These are phyloP conservation scores for Calonectria multiphialidica DNA, from an alignment of 2,329 filamentous ascomycete genomes.

Conservation along the genomic window DNA sequence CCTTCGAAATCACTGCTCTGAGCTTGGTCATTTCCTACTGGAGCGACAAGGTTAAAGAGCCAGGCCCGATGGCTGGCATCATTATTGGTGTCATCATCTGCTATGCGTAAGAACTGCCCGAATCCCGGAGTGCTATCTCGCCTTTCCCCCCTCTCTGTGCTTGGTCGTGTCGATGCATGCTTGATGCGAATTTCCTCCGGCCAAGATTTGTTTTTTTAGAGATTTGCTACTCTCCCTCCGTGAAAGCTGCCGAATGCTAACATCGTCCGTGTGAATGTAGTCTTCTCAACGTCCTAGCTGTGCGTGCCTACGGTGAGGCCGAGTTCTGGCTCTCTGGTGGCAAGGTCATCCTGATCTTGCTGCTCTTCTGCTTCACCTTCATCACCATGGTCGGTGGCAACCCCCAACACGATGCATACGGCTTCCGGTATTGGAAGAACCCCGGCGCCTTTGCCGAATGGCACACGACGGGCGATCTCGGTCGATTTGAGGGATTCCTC, in stretches of 20 bases:
- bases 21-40: constrained; percentile 57
- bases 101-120: constrained; percentile 62
- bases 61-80: constrained; percentile 75
- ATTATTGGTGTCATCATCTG: constrained; percentile 67
- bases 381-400: constrained; percentile 85
- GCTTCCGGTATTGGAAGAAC: constrained; percentile 75
- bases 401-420: constrained; percentile 75
- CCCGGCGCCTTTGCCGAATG: constrained; percentile 61
- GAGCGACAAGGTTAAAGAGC: constrained; percentile 62
- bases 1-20: constrained; percentile 57
- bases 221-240: constrained; percentile 14
- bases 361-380: constrained; percentile 81
- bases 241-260: constrained; percentile 44
- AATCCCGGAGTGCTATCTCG: not conserved
- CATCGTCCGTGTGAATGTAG: constrained; percentile 46
- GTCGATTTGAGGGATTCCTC: constrained; percentile 78
- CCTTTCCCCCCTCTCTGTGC: constrained; percentile 10
- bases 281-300: constrained; percentile 73
- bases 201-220: not conserved
- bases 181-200: not conserved
- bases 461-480: constrained; percentile 70
- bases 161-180: constrained; percentile 21
- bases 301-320: constrained; percentile 76
- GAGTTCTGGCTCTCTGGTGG: constrained; percentile 77
- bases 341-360: constrained; percentile 75